Base-by-base conservation (phyloP, 176 grass and related monocot genomes). In the Triticum urartu region DNA sequence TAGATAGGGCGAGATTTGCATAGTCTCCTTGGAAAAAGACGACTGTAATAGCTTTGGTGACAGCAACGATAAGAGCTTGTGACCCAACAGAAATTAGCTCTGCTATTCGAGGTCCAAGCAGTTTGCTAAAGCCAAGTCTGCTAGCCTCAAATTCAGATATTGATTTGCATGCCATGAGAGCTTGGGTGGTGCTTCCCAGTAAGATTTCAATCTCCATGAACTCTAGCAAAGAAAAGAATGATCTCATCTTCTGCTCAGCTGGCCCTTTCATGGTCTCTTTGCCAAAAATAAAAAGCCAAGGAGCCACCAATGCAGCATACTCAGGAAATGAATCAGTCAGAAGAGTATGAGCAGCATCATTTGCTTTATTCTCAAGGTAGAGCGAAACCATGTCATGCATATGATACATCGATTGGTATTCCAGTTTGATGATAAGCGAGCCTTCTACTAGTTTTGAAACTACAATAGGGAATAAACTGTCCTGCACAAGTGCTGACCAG, bases 331-430 rank as follows among this genome's bases (percentile, higher is more conserved):
- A 84, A 67, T 91, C 78, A 5, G 77, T 82, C 79, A 93, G 72
- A 83, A 95, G 81, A 36, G 69, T 87, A 69, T 52, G 79, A 20
- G 85, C 67, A 71, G 68, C 91, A 48, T 91, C 82, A 58, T 87
- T 82, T 73, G 70, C 67, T 93, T 86, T 91, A 25, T 64, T 82
- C 71, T 93, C 94, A 21, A 95, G 89, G 75, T 93, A 95, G 59
- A 95, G 89, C 0, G 89, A 91, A 81, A 95, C 94, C 94, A 95
- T 95, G 82, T 95, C 89, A 78, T 95, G 94, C 60, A 95, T 88
- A 80, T 95, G 94, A 87, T 93, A 95, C 75, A 93, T 68, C 10
- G 74, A 75, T 20, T 91, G 77, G 64, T 92, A 85, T 69, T 95
- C 94, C 84, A 91, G 68, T 93, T 95, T 95, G 40, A 93, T 95